Evolutionary conservation across 352 stramenopile species (phyloP), one percentile per base, ranked within the genome.

Genomic region (Blastocystis sp.): DNA sequence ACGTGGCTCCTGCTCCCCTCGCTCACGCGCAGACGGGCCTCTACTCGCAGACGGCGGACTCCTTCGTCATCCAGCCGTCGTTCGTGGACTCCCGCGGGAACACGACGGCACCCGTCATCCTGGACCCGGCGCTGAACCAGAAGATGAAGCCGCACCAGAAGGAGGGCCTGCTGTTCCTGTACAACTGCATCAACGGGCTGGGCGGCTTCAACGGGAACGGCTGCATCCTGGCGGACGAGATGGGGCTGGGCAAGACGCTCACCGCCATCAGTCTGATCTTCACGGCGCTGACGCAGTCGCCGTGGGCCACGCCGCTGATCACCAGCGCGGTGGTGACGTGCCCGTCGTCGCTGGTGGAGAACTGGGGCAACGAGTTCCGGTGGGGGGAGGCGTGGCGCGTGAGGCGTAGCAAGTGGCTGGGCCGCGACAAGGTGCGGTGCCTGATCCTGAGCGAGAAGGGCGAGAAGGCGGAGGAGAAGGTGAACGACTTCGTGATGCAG

Each of bases 181-280:
- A 86, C 41, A 70, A 76, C 48, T 86, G 76, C 53, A 76, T 86
- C n/a, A 56, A 71, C 53, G 90, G 91, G 10, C 77, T 93, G 40
- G 91, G 91, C 67, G 88, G 90, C 40, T 93, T 91, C 88, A 71
- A 90, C 81, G 92, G 92, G 38, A 78, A 90, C 45, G 92, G 92
- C 43, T 93, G 90, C 77, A 92, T 93, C 76, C 70, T 92, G 14
- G 91, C 90, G 19, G 89, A 92, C 90, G 90, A 91, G 66, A 91
- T 91, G 90, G 88, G 88, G 74, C 74, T 86, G 11, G 76, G 76
- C 28, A 86, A 86, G 76, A 86, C 76, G 43, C 43, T 86, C 1
- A 86, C 76, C 2, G 61, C 76, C 34, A 86, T 86, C 40, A 43
- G 28, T 76, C n/a, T 76, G 76, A 86, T 86, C 28, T 86, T 70